These are phyloP conservation scores for Potentilla sterilis DNA, from an alignment of 306 rosid species.

Conservation along the genomic window DNA sequence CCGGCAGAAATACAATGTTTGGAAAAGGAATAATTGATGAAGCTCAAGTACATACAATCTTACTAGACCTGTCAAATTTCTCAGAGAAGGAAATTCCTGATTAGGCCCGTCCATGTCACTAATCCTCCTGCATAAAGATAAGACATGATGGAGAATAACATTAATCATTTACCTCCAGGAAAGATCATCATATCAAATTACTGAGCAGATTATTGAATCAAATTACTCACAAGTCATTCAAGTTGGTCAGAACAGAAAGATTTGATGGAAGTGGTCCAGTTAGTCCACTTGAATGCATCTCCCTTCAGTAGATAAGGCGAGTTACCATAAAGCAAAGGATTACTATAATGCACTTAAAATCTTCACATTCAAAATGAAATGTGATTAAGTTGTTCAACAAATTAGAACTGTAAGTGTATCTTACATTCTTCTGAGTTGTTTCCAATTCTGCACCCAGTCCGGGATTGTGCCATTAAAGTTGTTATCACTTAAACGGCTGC, in stretches of 20 bases:
- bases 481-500: conserved; percentile 27
- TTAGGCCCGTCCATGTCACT: conserved; percentile 20
- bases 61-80: not conserved
- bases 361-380: not conserved
- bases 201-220: not conserved
- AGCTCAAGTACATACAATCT: conserved; percentile 18
- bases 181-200: not conserved
- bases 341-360: not conserved
- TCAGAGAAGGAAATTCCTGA: conserved; percentile 17
- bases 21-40: not conserved
- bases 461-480: conserved; percentile 22
- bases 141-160: not conserved
- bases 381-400: not conserved
- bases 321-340: not conserved
- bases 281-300: conserved; percentile 28
- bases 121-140: conserved; percentile 17
- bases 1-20: not conserved
- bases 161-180: not conserved
- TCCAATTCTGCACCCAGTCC: conserved; percentile 16
- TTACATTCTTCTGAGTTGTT: conserved; percentile 20
- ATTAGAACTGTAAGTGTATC: not conserved
- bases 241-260: conserved; percentile 7
- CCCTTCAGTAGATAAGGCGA: conserved; percentile 12
- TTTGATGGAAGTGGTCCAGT: conserved; percentile 20
- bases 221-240: conserved; percentile 23